Conservation (phyloP, 495 filamentous ascomycete species). For the Margaritispora aquatica region DNA sequence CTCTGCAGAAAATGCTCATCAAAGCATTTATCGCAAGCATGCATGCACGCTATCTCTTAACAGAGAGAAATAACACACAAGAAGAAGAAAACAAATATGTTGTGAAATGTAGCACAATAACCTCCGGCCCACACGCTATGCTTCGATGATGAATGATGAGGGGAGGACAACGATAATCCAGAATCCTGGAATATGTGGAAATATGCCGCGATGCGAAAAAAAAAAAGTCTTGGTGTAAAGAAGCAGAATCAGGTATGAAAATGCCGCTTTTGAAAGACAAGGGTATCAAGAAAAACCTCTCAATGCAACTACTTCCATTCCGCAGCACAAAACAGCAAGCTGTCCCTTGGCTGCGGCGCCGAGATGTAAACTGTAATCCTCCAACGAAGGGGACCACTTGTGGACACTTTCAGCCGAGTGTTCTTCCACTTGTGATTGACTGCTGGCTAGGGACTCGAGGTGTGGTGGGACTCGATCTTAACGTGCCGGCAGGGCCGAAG, state of each 20-base stretch:
- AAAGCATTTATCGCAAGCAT: not conserved
- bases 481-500: slow-evolving; percentile 30
- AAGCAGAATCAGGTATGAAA: slow-evolving; percentile 42
- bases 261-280: slow-evolving; percentile 27
- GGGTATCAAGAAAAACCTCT: slow-evolving; percentile 23
- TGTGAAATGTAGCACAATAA: slow-evolving; percentile 6
- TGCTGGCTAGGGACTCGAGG: slow-evolving; percentile 40
- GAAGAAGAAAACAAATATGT: slow-evolving; percentile 13
- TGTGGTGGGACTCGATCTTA: slow-evolving; percentile 34
- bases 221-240: slow-evolving; percentile 25
- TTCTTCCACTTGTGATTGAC: slow-evolving; percentile 43
- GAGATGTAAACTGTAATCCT: not conserved
- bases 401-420: slow-evolving; percentile 33
- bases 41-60: not conserved
- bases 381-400: slow-evolving; percentile 1
- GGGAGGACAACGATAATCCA: slow-evolving; percentile 26
- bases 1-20: slow-evolving; percentile 16
- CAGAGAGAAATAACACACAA: not conserved
- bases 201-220: slow-evolving; percentile 27
- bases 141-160: slow-evolving; percentile 16
- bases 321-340: not conserved
- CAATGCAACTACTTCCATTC: slow-evolving; percentile 11
- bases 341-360: not conserved
- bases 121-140: slow-evolving; percentile 24
- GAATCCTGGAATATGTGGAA: slow-evolving; percentile 23